A percentile compares a stretch with the other conserved stretches of the same genome.
phyloP scores from a whole-genome alignment of 2,329 filamentous ascomycete genomes.

The Emmonsia crescens region DNA sequence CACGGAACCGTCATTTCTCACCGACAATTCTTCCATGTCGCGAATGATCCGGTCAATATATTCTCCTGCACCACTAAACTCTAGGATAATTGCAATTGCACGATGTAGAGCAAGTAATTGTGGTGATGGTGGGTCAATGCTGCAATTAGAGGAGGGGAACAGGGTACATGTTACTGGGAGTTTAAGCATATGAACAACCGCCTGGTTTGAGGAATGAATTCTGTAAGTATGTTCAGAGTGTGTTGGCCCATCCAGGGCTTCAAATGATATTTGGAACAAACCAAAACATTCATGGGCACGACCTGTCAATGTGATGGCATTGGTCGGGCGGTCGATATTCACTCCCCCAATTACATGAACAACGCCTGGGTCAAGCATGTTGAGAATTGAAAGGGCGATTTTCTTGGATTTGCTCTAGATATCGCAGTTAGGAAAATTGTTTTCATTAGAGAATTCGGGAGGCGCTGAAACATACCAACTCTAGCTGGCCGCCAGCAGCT shows the following conservation, averaged over 20 bases:
- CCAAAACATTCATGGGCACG: neutral
- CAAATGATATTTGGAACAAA: neutral
- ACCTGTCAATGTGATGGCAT: neutral
- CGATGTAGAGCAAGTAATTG: neutral
- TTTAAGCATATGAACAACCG: neutral
- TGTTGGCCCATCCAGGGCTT: neutral
- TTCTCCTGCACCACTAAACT: constrained; percentile 14
- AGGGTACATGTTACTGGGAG: neutral
- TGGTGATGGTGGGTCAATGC: neutral
- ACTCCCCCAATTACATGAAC: neutral
- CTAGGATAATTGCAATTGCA: constrained; percentile 1
- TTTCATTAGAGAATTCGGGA: neutral
- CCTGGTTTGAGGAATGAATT: neutral
- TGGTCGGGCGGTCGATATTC: neutral
- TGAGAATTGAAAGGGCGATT: neutral
- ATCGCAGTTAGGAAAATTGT: neutral
- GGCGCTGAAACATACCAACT: neutral
- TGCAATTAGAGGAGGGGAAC: neutral
- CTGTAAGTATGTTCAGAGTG: neutral
- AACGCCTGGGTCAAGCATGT: neutral
- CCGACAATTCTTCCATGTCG: constrained; percentile 18
- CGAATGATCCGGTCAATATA: constrained; percentile 12
- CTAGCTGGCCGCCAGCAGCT: neutral
- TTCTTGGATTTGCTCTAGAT: neutral
- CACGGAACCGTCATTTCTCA: constrained; percentile 12